These are phyloP conservation scores for Aspergillus steynii DNA, from an alignment of 495 filamentous ascomycete genomes.

Conservation along the genomic window DNA sequence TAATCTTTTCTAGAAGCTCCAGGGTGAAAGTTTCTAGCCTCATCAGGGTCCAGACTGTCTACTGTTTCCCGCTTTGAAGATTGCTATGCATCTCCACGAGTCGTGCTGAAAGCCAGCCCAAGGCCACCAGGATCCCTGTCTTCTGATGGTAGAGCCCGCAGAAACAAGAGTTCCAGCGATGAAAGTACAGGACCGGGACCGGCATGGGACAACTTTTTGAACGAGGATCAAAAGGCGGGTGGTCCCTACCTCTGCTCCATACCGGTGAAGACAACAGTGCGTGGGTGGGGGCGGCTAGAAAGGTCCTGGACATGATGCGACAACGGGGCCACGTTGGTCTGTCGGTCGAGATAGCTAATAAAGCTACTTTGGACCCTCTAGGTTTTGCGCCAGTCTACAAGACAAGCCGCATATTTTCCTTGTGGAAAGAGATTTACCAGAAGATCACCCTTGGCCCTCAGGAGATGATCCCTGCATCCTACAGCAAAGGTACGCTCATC, in stretches of 20 bases:
- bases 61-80: too few relatives aligned
- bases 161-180: too few relatives aligned
- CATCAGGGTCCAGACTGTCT: too few relatives aligned
- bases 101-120: too few relatives aligned
- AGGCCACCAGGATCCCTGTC: too few relatives aligned
- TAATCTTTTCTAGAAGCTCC: too few relatives aligned
- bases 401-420: not conserved
- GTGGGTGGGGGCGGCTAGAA: not conserved
- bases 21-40: too few relatives aligned
- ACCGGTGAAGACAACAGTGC: not conserved
- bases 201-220: not conserved
- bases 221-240: not conserved
- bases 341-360: not conserved
- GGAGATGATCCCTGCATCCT: not conserved
- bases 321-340: not conserved
- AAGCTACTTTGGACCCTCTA: not conserved
- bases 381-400: not conserved
- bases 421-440: not conserved
- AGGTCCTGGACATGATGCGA: not conserved
- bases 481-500: too few relatives aligned
- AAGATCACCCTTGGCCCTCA: constrained; percentile 1
- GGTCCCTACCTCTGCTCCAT: constrained; percentile 4
- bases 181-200: too few relatives aligned
- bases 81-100: too few relatives aligned
- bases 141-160: too few relatives aligned